A percentile compares a stretch with the other conserved stretches of the same genome.
These are phyloP conservation scores for Phytophthora constricta DNA, from an alignment of 352 stramenopile genomes.

Conservation along the genomic window DNA sequence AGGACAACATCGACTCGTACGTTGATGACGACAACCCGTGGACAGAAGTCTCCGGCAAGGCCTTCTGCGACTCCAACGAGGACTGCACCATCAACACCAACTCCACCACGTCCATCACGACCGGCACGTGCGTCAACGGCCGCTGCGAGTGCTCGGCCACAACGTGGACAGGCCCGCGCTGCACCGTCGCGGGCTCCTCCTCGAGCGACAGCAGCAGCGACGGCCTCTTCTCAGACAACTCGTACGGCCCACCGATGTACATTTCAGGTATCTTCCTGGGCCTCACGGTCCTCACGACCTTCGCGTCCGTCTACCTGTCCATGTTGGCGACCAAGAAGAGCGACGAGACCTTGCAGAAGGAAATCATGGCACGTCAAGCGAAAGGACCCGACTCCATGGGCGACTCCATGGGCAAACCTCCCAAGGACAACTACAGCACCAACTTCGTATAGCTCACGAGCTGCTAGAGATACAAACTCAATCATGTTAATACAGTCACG, in stretches of 20 bases:
- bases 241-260: constrained; percentile 41
- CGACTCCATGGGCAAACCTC: constrained; percentile 25
- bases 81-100: constrained; percentile 61
- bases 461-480: constrained; percentile 8
- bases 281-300: constrained; percentile 24
- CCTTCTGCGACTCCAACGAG: constrained; percentile 53
- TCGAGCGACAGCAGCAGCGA: constrained; percentile 25
- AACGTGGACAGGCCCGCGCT: constrained; percentile 52
- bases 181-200: constrained; percentile 26
- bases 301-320: constrained; percentile 29
- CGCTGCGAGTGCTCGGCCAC: constrained; percentile 40
- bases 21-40: constrained; percentile 61
- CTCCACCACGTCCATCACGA: constrained; percentile 27
- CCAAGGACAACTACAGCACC: constrained; percentile 46
- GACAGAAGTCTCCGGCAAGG: constrained; percentile 56
- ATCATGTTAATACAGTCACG: constrained; percentile 14
- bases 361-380: constrained; percentile 24
- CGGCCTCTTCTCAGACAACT: constrained; percentile 27
- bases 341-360: constrained; percentile 20
- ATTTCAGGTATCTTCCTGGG: constrained; percentile 22
- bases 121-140: constrained; percentile 39
- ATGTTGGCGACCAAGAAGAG: constrained; percentile 21
- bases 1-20: constrained; percentile 78
- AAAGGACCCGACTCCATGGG: constrained; percentile 24
- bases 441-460: constrained; percentile 43